phyloP scores from a whole-genome alignment of 805 yeast genomes.

The Wickerhamomyces sydowiorum region DNA sequence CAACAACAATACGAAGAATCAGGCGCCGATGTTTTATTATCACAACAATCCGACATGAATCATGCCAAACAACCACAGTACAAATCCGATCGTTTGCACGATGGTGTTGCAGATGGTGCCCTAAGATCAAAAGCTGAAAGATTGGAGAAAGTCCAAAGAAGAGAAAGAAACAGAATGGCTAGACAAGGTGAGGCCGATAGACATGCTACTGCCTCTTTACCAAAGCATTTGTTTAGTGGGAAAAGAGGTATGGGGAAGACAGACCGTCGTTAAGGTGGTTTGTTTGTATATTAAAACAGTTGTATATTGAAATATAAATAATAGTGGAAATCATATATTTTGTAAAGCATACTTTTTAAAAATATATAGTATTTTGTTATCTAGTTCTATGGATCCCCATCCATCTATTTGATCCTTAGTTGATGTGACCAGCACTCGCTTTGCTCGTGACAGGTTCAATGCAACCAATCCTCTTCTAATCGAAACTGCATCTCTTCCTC shows the following conservation, averaged over 20 bases:
- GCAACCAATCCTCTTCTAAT: constrained; percentile 1
- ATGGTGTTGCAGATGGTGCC: constrained; percentile 80
- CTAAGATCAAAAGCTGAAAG: constrained; percentile 80
- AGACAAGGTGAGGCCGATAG: constrained; percentile 96
- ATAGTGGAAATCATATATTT: too few species aligned
- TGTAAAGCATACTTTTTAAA: too few species aligned
- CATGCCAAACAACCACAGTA: constrained; percentile 28
- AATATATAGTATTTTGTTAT: too few species aligned
- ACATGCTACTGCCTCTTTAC: constrained; percentile 75
- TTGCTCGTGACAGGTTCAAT: too few species aligned
- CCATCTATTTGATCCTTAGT: too few species aligned
- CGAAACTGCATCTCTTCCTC: constrained; percentile 1
- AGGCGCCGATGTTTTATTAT: constrained; percentile 75
- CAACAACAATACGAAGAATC: constrained; percentile 37
- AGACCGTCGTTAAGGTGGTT: constrained; percentile 65
- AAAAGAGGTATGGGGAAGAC: constrained; percentile 94
- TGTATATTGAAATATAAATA: too few species aligned
- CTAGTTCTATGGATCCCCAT: too few species aligned
- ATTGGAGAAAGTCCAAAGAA: constrained; percentile 82
- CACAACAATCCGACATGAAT: constrained; percentile 42
- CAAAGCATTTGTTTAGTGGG: constrained; percentile 94
- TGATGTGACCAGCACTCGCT: too few species aligned
- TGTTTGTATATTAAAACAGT: too few species aligned
- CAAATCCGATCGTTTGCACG: constrained; percentile 78
- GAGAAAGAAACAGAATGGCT: constrained; percentile 88